phyloP scores from a whole-genome alignment of 2,329 filamentous ascomycete species.

The Macroventuria anomochaeta region DNA sequence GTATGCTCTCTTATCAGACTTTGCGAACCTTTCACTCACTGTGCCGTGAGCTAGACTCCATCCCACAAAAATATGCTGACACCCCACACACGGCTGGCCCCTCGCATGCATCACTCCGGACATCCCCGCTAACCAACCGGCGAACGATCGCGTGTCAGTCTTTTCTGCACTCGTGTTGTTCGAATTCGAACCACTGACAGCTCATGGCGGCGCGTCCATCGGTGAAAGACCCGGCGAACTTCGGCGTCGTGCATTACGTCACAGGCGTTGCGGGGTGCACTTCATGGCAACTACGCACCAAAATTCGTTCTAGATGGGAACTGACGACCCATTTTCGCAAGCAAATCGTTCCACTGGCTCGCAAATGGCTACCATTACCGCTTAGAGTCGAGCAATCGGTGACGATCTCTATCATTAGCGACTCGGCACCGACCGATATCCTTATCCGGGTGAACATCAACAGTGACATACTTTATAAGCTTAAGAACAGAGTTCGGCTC shows the following conservation, averaged over 20 bases:
- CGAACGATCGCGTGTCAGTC: background rate
- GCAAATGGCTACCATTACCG: background rate
- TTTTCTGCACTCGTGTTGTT: background rate
- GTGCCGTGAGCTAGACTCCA: conserved; percentile 2
- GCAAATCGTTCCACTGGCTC: background rate
- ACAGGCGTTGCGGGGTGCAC: conserved; percentile 30
- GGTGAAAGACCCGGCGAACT: conserved; percentile 28
- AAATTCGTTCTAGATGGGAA: conserved; percentile 8
- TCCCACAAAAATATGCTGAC: conserved; percentile 7
- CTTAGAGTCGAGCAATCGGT: background rate
- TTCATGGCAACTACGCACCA: conserved; percentile 6
- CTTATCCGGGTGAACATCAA: conserved; percentile 4
- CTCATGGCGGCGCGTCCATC: conserved; percentile 16
- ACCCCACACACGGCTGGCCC: conserved; percentile 14
- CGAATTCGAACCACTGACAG: conserved; percentile 11
- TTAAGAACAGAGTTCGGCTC: conserved; percentile 1
- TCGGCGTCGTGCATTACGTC: conserved; percentile 33
- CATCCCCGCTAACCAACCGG: conserved; percentile 9
- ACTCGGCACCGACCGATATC: background rate
- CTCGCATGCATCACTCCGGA: conserved; percentile 12
- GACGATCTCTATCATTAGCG: background rate
- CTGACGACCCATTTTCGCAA: conserved; percentile 3
- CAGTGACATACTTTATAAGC: conserved; percentile 2
- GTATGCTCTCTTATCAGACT: background rate
- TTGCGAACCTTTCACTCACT: background rate